These are phyloP conservation scores for Saccharum spontaneum DNA, from an alignment of 176 grass and related monocot genomes.

Conservation along the genomic window DNA sequence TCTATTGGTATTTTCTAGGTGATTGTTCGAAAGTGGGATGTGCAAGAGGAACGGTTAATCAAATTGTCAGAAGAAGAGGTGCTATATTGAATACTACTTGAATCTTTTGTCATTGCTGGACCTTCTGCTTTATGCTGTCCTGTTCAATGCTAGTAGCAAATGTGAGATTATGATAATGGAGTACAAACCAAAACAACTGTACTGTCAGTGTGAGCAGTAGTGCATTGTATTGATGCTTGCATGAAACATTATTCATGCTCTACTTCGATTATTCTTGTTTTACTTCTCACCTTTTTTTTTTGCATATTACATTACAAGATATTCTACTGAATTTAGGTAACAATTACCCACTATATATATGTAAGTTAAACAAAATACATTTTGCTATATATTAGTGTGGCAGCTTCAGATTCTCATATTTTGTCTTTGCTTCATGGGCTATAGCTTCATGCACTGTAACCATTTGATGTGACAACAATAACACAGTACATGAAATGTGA, in stretches of 20 bases:
- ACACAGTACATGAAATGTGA: neutral
- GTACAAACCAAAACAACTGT: neutral
- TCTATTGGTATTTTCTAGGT: conserved; percentile 42
- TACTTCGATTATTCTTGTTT: neutral
- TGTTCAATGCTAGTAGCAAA: neutral
- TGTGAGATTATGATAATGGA: neutral
- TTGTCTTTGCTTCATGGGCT: neutral
- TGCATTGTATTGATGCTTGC: neutral
- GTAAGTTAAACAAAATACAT: neutral
- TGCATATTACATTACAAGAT: neutral
- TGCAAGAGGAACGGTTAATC: conserved; percentile 62
- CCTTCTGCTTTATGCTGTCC: neutral
- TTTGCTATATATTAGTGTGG: conserved; percentile 2
- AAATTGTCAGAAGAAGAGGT: conserved; percentile 88
- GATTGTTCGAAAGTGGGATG: conserved; percentile 78
- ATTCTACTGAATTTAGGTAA: neutral
- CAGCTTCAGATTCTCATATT: neutral
- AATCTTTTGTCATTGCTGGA: conserved; percentile 7
- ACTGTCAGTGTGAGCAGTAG: neutral
- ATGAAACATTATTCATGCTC: neutral
- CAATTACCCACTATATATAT: neutral
- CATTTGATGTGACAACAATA: neutral
- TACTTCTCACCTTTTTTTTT: neutral
- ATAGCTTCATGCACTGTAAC: neutral
- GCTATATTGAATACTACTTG: neutral